Conservation (phyloP, 768 basidiomycete genomes). For the Suillus ampliporus region DNA sequence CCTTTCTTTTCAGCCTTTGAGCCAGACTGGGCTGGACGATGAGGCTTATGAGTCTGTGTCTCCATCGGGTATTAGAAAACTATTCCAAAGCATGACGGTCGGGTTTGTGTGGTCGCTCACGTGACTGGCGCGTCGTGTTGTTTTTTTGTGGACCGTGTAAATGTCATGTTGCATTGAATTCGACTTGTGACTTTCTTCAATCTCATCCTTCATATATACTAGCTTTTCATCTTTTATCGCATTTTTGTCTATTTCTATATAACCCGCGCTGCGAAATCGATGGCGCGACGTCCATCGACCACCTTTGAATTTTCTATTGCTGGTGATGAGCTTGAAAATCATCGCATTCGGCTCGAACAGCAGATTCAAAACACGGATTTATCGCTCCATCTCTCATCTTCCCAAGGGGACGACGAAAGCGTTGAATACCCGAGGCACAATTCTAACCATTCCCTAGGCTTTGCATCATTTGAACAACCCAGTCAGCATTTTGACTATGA, state of each 20-base stretch:
- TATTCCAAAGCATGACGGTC: neutral
- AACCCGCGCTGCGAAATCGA: conserved; percentile 25
- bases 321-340: conserved; percentile 76
- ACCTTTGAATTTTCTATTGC: conserved; percentile 58
- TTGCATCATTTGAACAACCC: conserved; percentile 63
- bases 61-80: conserved; percentile 54
- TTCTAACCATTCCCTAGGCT: conserved; percentile 62
- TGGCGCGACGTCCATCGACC: conserved; percentile 31
- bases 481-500: conserved; percentile 66
- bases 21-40: conserved; percentile 75
- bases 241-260: conserved; percentile 22
- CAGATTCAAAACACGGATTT: conserved; percentile 76
- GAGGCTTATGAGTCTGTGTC: conserved; percentile 81
- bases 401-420: conserved; percentile 50
- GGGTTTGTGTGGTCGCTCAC: conserved; percentile 23
- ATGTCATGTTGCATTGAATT: neutral
- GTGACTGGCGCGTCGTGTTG: conserved; percentile 34
- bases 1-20: conserved; percentile 79
- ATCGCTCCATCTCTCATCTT: conserved; percentile 71
- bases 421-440: conserved; percentile 78
- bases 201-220: conserved; percentile 15
- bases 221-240: conserved; percentile 16
- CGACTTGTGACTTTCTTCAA: conserved; percentile 9
- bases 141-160: conserved; percentile 14
- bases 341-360: conserved; percentile 80